These are phyloP conservation scores for Zygotorulaspora chibaensis DNA, from an alignment of 805 yeast genomes.

Conservation along the genomic window DNA sequence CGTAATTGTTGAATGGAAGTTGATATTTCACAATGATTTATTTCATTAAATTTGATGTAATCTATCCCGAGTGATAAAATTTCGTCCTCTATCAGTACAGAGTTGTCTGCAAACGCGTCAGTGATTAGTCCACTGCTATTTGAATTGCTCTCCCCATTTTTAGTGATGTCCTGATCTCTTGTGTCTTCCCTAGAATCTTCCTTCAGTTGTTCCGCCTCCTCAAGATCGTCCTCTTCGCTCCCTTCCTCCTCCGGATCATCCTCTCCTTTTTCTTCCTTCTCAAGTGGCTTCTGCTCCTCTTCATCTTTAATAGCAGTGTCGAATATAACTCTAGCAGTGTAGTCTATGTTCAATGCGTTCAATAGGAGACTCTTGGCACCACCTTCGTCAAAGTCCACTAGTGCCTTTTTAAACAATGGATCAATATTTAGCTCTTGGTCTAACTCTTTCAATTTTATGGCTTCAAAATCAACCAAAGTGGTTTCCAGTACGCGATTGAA, in stretches of 20 bases:
- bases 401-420: constrained; percentile 69
- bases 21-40: constrained; percentile 46
- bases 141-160: constrained; percentile 2
- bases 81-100: constrained; percentile 27
- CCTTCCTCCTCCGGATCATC: constrained; percentile 11
- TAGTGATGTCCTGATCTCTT: constrained; percentile 8
- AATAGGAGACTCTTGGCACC: constrained; percentile 68
- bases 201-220: constrained; percentile 14
- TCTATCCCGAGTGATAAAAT: constrained; percentile 35
- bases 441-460: constrained; percentile 48
- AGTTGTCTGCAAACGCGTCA: constrained; percentile 1
- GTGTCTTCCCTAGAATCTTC: not conserved
- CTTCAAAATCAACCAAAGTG: constrained; percentile 49
- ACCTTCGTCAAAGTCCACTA: constrained; percentile 78
- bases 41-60: constrained; percentile 27
- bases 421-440: constrained; percentile 66
- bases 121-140: not conserved
- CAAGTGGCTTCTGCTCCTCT: constrained; percentile 2
- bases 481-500: constrained; percentile 36
- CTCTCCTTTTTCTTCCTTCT: constrained; percentile 12
- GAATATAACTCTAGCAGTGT: constrained; percentile 54
- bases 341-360: constrained; percentile 56
- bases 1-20: constrained; percentile 66
- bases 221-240: constrained; percentile 5
- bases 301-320: constrained; percentile 48